Percentiles rank a stretch among this genome's conserved stretches.
Conservation (phyloP, 2,329 filamentous ascomycete genomes). For the Beauveria asiatica region DNA sequence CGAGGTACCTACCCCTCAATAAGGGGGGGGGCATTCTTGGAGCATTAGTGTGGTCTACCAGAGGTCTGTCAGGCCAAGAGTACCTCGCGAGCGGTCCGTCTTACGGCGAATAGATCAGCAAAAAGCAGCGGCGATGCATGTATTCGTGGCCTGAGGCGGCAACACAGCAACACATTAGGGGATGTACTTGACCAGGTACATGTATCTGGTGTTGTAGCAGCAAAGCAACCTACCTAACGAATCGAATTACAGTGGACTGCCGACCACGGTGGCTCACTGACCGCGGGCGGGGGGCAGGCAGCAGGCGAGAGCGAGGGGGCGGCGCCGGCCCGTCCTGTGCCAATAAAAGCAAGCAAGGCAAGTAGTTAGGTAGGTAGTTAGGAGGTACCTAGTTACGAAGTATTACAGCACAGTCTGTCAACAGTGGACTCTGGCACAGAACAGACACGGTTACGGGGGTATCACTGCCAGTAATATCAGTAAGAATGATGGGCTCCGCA, state of each 20-base stretch:
- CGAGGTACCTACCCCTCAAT: conserved; percentile 8
- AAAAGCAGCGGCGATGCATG: not conserved
- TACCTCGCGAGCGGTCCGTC: not conserved
- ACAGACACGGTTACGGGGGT: not conserved
- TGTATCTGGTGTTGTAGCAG: not conserved
- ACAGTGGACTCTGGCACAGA: not conserved
- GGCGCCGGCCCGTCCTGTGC: conserved; percentile 8
- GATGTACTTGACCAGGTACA: not conserved
- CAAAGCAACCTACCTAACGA: not conserved
- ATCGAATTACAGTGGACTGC: not conserved
- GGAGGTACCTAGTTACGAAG: no score
- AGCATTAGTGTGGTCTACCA: not conserved
- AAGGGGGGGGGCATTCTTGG: not conserved
- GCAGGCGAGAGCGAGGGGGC: conserved; percentile 6
- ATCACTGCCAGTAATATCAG: not conserved
- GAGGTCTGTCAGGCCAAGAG: not conserved
- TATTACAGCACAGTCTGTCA: not conserved
- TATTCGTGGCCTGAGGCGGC: not conserved
- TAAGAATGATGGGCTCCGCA: conserved; percentile 3
- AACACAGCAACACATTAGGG: not conserved
- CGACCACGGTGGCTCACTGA: not conserved
- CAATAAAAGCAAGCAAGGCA: not conserved
- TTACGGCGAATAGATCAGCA: not conserved
- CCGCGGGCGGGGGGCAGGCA: conserved; percentile 7
- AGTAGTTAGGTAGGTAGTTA: no score